Percentiles rank a stretch among this genome's conserved stretches.
phyloP scores from a whole-genome alignment of 2,329 filamentous ascomycete genomes.

The Aspergillus sp. region DNA sequence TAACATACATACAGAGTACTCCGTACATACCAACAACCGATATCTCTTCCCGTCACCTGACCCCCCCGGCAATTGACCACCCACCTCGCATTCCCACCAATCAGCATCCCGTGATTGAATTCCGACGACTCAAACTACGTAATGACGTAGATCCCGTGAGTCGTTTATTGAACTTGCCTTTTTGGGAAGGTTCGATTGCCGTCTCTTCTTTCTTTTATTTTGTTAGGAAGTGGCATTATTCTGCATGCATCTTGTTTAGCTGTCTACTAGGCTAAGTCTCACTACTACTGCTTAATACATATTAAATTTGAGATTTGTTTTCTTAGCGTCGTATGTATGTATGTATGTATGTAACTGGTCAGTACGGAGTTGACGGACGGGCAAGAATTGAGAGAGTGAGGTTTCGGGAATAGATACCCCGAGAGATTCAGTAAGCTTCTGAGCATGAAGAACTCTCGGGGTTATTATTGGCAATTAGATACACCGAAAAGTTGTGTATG shows the following conservation, averaged over 20 bases:
- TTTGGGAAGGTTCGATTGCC: slow-evolving; percentile 8
- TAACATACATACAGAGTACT: neutral
- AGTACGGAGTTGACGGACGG: neutral
- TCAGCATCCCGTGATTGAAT: slow-evolving; percentile 1
- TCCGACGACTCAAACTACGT: slow-evolving; percentile 6
- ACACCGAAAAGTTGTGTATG: too few species aligned
- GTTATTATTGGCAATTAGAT: too few species aligned
- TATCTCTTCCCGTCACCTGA: slow-evolving; percentile 11
- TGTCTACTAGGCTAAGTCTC: too few species aligned
- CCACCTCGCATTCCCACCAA: slow-evolving; percentile 12
- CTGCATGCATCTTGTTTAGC: too few species aligned
- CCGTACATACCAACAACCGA: neutral
- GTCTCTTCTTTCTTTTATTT: neutral
- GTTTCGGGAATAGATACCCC: slow-evolving; percentile 4
- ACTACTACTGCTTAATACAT: too few species aligned
- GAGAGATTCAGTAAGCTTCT: neutral
- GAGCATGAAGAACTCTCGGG: neutral
- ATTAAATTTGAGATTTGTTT: neutral
- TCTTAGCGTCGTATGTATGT: neutral
- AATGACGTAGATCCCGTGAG: slow-evolving; percentile 11
- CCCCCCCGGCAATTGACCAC: neutral
- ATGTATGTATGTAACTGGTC: neutral
- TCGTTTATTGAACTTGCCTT: slow-evolving; percentile 10
- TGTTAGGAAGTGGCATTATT: too few species aligned
- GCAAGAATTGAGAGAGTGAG: too few species aligned